Base-by-base conservation (phyloP, 257 asterid genomes). In the Schizonepeta tenuifolia region DNA sequence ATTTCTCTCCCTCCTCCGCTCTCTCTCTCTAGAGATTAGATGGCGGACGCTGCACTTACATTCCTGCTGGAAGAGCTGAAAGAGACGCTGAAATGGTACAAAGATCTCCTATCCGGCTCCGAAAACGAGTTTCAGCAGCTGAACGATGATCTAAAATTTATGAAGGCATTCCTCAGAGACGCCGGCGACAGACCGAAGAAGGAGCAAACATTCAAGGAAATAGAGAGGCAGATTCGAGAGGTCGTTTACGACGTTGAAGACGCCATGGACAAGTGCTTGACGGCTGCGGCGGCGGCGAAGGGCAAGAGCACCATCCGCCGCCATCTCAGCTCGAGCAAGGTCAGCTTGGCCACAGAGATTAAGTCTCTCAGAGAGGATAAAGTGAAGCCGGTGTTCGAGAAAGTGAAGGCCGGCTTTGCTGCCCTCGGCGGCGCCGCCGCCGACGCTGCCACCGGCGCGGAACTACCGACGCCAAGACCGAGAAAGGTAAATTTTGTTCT, bases 171-270 rank as follows among this genome's bases (percentile, higher is more conserved):
- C 56, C 73, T 74, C 5, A 10, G 2, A 24, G 76, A 75, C 13
- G 78, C 47, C 14, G 51, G 47, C 0, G 24, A 41, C 12, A 20
- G 12, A 43, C 44, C n/a, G 44, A 60, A 50, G 18, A 60, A 60
- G 33, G 69, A 77, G 9, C 20, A 18, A 4, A 7, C 13, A 5
- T 35, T 70, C 43, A 67, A 36, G 9, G 80, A 44, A 35, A 6
- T 70, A 21, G 78, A 75, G 78, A 59, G 67, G 57, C 70, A 74
- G 78, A 36, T 81, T 69, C 71, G 56, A n/a, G 56, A 50, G 56
- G 56, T 17, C 26, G 56, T 50, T 8, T 50, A 50, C 46, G 78
- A 73, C 0, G 85, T 76, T 0, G 88, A 83, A 24, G 85, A 80
- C 60, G 61, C 75, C 55, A 44, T 77, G 38, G 83, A 80, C 56